These are phyloP conservation scores for Xylariomycetidae sp. DNA, from an alignment of 2,329 filamentous ascomycete genomes.

Conservation along the genomic window DNA sequence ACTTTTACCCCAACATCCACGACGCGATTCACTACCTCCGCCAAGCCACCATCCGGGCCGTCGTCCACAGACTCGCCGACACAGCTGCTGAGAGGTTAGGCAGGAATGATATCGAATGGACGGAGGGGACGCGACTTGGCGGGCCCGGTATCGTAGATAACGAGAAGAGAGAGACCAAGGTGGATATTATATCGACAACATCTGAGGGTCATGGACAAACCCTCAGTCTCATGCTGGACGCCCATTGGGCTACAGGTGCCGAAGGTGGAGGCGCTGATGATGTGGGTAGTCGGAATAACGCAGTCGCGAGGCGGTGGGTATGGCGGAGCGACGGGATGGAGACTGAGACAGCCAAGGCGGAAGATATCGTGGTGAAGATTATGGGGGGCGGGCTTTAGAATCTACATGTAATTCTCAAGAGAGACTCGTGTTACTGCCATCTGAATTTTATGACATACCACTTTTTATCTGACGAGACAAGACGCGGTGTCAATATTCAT, in stretches of 20 bases:
- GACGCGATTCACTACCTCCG: slow-evolving; percentile 44
- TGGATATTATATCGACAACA: too few species aligned
- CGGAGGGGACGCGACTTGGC: slow-evolving; percentile 15
- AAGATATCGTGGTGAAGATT: slow-evolving; percentile 10
- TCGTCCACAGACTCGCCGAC: slow-evolving; percentile 15
- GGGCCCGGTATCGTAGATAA: slow-evolving; percentile 17
- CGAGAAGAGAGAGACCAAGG: slow-evolving; percentile 11
- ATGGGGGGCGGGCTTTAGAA: too few species aligned
- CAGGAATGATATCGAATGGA: slow-evolving; percentile 17
- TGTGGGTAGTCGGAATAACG: too few species aligned
- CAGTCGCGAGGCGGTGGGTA: slow-evolving; percentile 9
- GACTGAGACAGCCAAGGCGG: slow-evolving; percentile 3
- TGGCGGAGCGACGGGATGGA: slow-evolving; percentile 13
- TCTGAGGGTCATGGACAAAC: slow-evolving; percentile 44
- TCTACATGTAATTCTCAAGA: too few species aligned
- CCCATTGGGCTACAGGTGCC: slow-evolving; percentile 9
- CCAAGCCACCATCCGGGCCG: slow-evolving; percentile 33
- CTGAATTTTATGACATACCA: too few species aligned
- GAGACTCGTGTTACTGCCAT: too few species aligned
- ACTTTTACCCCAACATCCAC: slow-evolving; percentile 39
- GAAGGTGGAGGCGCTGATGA: too few species aligned
- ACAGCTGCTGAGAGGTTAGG: slow-evolving; percentile 9
- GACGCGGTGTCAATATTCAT: too few species aligned
- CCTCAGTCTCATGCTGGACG: slow-evolving; percentile 32
- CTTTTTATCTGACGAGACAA: too few species aligned